Conservation (phyloP, 2,329 filamentous ascomycete genomes). For the Fusarium sp. region DNA sequence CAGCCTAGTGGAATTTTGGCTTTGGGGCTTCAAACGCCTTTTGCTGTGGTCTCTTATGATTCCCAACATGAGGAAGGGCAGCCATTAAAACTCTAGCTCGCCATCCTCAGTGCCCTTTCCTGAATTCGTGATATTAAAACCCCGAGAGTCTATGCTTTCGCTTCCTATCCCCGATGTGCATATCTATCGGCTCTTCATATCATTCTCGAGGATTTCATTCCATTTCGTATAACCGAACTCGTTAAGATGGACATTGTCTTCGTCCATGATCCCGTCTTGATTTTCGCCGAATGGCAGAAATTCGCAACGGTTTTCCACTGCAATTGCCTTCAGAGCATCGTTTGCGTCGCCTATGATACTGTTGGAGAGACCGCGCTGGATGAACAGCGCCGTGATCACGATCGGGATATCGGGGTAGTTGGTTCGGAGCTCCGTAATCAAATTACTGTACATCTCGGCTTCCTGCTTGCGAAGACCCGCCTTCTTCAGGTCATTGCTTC, state of each 20-base stretch:
- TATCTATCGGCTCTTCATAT: not conserved
- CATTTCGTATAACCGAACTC: conserved; percentile 5
- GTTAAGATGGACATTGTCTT: conserved; percentile 23
- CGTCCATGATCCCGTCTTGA: conserved; percentile 3
- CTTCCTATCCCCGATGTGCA: not conserved
- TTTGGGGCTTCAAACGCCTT: too few species aligned
- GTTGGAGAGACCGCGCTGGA: not conserved
- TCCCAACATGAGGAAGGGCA: too few species aligned
- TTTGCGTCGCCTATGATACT: not conserved
- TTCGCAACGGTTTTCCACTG: not conserved
- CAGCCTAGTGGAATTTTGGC: too few species aligned
- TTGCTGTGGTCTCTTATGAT: too few species aligned
- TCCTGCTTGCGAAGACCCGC: not conserved
- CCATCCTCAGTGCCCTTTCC: too few species aligned
- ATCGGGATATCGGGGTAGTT: not conserved
- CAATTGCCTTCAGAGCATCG: not conserved
- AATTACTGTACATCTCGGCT: not conserved
- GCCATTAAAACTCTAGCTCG: too few species aligned
- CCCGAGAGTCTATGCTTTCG: not conserved
- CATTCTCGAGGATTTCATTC: not conserved
- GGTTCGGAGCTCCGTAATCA: not conserved
- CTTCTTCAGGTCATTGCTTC: conserved; percentile 13
- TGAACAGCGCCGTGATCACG: conserved; percentile 6
- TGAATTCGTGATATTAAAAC: too few species aligned
- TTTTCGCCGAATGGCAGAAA: conserved; percentile 1